phyloP scores from a whole-genome alignment of 129 eudicot genomes.

The Flaveria linearis region DNA sequence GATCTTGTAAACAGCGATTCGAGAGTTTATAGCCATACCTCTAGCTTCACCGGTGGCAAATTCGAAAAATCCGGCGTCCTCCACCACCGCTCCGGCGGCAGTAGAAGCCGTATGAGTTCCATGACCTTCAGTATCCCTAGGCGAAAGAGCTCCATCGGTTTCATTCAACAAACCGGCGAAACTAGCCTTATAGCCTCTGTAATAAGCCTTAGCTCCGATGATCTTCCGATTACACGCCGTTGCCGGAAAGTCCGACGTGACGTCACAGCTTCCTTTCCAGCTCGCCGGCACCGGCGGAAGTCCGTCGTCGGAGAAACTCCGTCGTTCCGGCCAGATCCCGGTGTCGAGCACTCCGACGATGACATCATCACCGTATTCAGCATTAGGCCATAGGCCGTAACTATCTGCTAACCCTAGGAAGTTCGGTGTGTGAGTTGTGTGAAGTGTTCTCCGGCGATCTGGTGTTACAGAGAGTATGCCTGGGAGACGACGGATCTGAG shows the following conservation, averaged over 20 bases:
- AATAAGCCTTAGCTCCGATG: slow-evolving; percentile 84
- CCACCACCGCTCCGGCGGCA: slow-evolving; percentile 82
- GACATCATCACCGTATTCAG: slow-evolving; percentile 85
- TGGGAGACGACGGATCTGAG: slow-evolving; percentile 49
- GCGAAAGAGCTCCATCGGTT: slow-evolving; percentile 47
- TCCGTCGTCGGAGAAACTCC: slow-evolving; percentile 72
- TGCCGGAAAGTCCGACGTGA: slow-evolving; percentile 52
- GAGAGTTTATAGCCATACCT: slow-evolving; percentile 93
- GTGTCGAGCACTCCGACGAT: slow-evolving; percentile 93
- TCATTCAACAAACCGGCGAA: slow-evolving; percentile 26
- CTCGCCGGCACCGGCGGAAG: slow-evolving; percentile 61
- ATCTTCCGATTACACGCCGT: slow-evolving; percentile 68
- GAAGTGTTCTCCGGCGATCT: slow-evolving; percentile 63
- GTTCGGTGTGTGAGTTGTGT: slow-evolving; percentile 83
- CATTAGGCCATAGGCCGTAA: slow-evolving; percentile 86
- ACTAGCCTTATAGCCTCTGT: slow-evolving; percentile 52
- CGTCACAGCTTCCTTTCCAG: slow-evolving; percentile 83
- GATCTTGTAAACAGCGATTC: slow-evolving; percentile 93
- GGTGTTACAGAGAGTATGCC: slow-evolving; percentile 69
- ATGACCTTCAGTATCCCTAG: slow-evolving; percentile 94
- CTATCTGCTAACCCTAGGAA: slow-evolving; percentile 65
- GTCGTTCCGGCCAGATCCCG: slow-evolving; percentile 92
- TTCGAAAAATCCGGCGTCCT: slow-evolving; percentile 58
- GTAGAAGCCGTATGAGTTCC: slow-evolving; percentile 97
- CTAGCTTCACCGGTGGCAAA: slow-evolving; percentile 87